Conservation (phyloP, 495 filamentous ascomycete genomes). For the Penicillium canescens region DNA sequence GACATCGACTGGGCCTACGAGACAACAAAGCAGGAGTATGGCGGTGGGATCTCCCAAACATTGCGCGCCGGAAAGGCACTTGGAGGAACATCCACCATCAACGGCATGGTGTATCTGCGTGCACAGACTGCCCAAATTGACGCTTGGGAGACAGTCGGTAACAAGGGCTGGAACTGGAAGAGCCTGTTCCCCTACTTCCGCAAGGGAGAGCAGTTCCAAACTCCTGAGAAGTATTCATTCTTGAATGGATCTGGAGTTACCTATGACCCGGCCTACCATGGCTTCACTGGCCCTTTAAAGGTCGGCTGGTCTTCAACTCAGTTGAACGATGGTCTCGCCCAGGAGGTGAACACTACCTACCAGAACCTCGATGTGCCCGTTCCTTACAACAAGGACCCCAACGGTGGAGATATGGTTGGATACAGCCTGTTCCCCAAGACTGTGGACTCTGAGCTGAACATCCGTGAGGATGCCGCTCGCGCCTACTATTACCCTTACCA, state of each 20-base stretch:
- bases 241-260: conserved; percentile 20
- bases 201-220: conserved; percentile 24
- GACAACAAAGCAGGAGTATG: conserved; percentile 45
- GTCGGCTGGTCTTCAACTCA: conserved; percentile 23
- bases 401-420: conserved; percentile 25
- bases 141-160: conserved; percentile 27
- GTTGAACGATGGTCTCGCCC: conserved; percentile 22
- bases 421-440: conserved; percentile 23
- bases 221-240: conserved; percentile 14
- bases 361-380: conserved; percentile 19
- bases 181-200: conserved; percentile 30
- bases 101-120: conserved; percentile 38
- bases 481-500: conserved; percentile 26
- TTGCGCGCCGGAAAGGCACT: conserved; percentile 51
- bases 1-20: conserved; percentile 54
- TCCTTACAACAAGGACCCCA: conserved; percentile 21
- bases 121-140: conserved; percentile 27
- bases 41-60: conserved; percentile 28
- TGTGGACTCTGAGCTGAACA: conserved; percentile 20
- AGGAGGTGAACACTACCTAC: conserved; percentile 21
- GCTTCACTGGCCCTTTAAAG: conserved; percentile 24
- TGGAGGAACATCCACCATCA: conserved; percentile 54
- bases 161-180: conserved; percentile 35
- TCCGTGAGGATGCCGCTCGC: conserved; percentile 26
- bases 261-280: conserved; percentile 25